Evolutionary conservation across 2,329 filamentous ascomycete species (phyloP).

Genomic region (Chaetoscypha palmicola): DNA sequence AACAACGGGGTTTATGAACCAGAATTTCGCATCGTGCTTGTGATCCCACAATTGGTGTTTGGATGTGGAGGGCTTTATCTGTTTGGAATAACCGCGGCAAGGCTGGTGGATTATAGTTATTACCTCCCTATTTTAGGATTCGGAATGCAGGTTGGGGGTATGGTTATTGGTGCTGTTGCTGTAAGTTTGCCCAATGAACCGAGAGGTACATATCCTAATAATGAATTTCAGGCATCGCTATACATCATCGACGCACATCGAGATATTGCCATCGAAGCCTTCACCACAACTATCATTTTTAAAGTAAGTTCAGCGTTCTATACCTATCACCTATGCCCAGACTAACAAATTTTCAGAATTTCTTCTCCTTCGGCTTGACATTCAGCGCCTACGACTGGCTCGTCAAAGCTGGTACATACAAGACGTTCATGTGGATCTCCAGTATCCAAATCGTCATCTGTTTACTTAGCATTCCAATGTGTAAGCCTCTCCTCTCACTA

Average conservation of each 20-base stretch:
- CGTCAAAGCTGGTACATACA: conserved; percentile 51
- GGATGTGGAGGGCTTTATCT: conserved; percentile 76
- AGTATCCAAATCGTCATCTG: conserved; percentile 75
- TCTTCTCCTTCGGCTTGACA: conserved; percentile 82
- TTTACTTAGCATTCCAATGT: conserved; percentile 64
- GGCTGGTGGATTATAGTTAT: conserved; percentile 61
- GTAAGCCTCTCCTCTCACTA: conserved; percentile 47
- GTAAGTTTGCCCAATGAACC: conserved; percentile 43
- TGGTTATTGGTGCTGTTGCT: conserved; percentile 86
- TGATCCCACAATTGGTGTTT: conserved; percentile 73
- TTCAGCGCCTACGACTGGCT: conserved; percentile 84
- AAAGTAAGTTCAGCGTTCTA: conserved; percentile 39
- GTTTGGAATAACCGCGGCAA: conserved; percentile 66
- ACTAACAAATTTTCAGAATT: conserved; percentile 43
- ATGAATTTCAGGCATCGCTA: conserved; percentile 45
- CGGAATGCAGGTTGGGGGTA: conserved; percentile 75
- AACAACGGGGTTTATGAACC: conserved; percentile 86
- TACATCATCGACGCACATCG: conserved; percentile 93
- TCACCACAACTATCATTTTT: conserved; percentile 85
- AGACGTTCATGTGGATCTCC: conserved; percentile 61
- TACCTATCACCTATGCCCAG: too few relatives aligned
- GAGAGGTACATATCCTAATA: neutral
- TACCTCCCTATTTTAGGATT: conserved; percentile 71
- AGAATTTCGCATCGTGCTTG: conserved; percentile 78
- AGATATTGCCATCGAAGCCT: conserved; percentile 76